Evolutionary conservation across 306 rosid genomes (phyloP).

Genomic region (Hippophae tibetana): DNA sequence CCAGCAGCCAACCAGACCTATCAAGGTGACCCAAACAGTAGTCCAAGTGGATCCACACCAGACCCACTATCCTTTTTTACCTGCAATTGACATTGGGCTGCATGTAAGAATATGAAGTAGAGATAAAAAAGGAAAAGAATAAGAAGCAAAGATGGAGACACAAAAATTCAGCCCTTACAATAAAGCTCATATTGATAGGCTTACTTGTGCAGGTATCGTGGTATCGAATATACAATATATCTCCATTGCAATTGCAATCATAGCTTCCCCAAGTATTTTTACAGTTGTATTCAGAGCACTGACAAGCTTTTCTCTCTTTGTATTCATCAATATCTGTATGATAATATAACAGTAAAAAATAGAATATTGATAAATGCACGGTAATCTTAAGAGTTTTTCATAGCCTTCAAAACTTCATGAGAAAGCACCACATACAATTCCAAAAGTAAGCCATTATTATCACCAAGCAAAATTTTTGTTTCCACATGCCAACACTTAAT

Average conservation of each 20-base stretch:
- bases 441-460: too few relatives aligned
- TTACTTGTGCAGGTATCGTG: conserved; percentile 91
- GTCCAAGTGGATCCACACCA: conserved; percentile 55
- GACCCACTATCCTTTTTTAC: conserved; percentile 59
- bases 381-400: too few relatives aligned
- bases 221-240: conserved; percentile 82
- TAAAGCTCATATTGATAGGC: background rate
- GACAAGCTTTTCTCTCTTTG: conserved; percentile 82
- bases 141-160: too few relatives aligned
- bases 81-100: conserved; percentile 36
- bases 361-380: too few relatives aligned
- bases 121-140: too few relatives aligned
- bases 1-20: conserved; percentile 78
- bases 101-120: too few relatives aligned
- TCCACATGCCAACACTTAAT: too few relatives aligned
- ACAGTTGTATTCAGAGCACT: conserved; percentile 93
- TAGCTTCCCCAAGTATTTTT: conserved; percentile 49
- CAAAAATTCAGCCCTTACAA: background rate
- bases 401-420: background rate
- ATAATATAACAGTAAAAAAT: background rate
- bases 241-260: conserved; percentile 45
- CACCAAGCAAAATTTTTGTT: too few relatives aligned
- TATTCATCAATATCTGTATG: conserved; percentile 78
- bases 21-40: conserved; percentile 75
- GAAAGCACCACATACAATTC: too few relatives aligned